Evolutionary conservation across 805 yeast species (phyloP), one percentile per base, ranked within the genome.

Genomic region (Lipomyces orientalis): DNA sequence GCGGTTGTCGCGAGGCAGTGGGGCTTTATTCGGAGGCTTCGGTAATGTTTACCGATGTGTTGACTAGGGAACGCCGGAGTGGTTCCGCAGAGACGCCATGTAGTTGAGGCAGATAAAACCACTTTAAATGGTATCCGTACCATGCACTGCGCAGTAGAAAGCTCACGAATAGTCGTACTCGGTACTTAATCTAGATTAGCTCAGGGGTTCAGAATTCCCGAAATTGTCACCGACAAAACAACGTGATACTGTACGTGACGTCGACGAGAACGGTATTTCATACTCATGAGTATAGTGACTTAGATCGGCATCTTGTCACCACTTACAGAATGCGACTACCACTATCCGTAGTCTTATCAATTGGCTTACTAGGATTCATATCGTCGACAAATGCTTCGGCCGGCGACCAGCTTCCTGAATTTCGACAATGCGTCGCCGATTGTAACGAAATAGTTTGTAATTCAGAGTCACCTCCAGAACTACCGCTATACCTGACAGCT

Each of bases 321-420:
- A 6, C 49, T 43, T 19, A 43, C 49, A 19, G 49, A 43, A 43
- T 43, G 49, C 49, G 49, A 43, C 49, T 43, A 19, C 8, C 49
- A 16, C 22, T 9, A 5, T n/a, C 22, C 1, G n/a, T 43, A 43
- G 16, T 43, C 49, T 12, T 43, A 43, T 43, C 49, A 43, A 16
- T 43, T 16, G 22, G 43, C 43, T 12, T n/a, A 16, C 49, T 43
- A 19, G 49, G 22, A 4, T 19, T 43, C 25, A 8, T 19, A 43
- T 16, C 22, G 22, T n/a, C 49, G 49, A 14, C 49, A 7, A 43
- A 8, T 43, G 84, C 82, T 0, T 85, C 88, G 1, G 81, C 82
- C 1, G 89, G 89, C 7, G 88, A 86, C 74, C 77, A 82, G 51
- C 76, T 85, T 25, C 79, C 80, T 16, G 84, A 82, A 55, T 86